Evolutionary conservation across 208 protist genomes (phyloP), one percentile per base, ranked within the genome.

Genomic region (Crithidia thermophila): DNA sequence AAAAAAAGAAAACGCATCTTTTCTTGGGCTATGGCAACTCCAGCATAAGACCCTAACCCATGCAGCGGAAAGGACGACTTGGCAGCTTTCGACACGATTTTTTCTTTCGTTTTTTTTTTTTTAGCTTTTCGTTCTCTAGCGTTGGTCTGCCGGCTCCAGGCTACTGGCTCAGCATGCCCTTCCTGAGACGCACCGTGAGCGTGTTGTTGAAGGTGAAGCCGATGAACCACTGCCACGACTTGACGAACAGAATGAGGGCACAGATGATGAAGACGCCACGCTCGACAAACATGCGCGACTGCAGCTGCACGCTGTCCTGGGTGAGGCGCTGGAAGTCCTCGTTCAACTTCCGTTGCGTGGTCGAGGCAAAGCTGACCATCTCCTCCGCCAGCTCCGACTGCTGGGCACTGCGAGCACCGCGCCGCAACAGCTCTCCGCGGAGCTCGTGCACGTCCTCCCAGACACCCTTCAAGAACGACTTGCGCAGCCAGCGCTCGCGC

Each of bases 371-470:
- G 47, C 78, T 76, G 20, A 96, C 88, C 91, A 96, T 96, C 56
- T 87, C 77, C 76, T 96, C 88, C 7, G 91, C 91, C 57, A 96
- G 65, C 78, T 94, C 83, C 13, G 88, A 94, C 68, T 96, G 91
- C 49, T 96, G 88, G 25, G 87, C 87, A 53, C 86, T 96, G 27
- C 88, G 86, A 10, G 91, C 82, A n/a, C 91, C 88, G 25, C 89
- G 91, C 14, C 85, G 87, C 36, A 96, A 82, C 62, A 96, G 77
- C 62, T 94, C 91, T 4, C 88, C 91, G 14, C 91, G 81, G 42
- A 94, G 67, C 68, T 96, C 91, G 63, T 96, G 91, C 27, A 96
- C 88, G 25, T 96, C 85, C 69, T 96, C 88, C 89, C 91, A 96
- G 2, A 94, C 67, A 1, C 76, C 82, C 53, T 96, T 96, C 30